Percentiles rank a stretch among this genome's conserved stretches.
Evolutionary conservation across 768 basidiomycete genomes (phyloP).

Genomic region (Russula virescens): DNA sequence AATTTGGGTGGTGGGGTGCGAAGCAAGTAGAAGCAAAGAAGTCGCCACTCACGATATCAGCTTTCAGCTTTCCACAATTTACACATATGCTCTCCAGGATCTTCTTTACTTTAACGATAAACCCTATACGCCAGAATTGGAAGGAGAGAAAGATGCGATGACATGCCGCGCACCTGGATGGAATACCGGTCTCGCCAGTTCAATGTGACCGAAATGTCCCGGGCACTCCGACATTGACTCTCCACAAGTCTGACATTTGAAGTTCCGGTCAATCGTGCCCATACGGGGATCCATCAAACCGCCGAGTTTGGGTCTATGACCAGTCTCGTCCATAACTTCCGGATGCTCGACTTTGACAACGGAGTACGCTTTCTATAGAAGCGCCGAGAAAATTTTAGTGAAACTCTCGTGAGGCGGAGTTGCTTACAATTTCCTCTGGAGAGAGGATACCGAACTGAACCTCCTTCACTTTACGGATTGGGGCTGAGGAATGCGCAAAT

Average conservation of each 20-base stretch:
- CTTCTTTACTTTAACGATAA: conserved; percentile 99
- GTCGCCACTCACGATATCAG: conserved; percentile 88
- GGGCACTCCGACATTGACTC: conserved; percentile 99
- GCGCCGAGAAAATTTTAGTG: conserved; percentile 11
- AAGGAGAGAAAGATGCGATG: background rate
- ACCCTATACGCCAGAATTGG: conserved; percentile 46
- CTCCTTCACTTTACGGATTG: conserved; percentile 92
- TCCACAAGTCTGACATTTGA: conserved; percentile 99
- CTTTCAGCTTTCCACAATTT: conserved; percentile 96
- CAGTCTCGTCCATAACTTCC: conserved; percentile 96
- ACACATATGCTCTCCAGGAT: conserved; percentile 98
- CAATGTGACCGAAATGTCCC: conserved; percentile 98
- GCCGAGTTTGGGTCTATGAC: conserved; percentile 83
- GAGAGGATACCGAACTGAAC: conserved; percentile 99
- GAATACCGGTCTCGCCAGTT: conserved; percentile 93
- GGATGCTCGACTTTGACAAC: conserved; percentile 98
- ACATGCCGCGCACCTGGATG: conserved; percentile 69
- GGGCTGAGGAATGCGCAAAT: conserved; percentile 90
- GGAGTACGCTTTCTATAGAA: conserved; percentile 88
- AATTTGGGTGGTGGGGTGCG: conserved; percentile 89
- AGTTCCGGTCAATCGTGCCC: conserved; percentile 96
- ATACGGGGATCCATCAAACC: conserved; percentile 97
- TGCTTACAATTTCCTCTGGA: conserved; percentile 94
- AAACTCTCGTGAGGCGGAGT: background rate
- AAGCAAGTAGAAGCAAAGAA: conserved; percentile 84